phyloP scores from a whole-genome alignment of 2,329 filamentous ascomycete species.

The Fusarium algeriense region DNA sequence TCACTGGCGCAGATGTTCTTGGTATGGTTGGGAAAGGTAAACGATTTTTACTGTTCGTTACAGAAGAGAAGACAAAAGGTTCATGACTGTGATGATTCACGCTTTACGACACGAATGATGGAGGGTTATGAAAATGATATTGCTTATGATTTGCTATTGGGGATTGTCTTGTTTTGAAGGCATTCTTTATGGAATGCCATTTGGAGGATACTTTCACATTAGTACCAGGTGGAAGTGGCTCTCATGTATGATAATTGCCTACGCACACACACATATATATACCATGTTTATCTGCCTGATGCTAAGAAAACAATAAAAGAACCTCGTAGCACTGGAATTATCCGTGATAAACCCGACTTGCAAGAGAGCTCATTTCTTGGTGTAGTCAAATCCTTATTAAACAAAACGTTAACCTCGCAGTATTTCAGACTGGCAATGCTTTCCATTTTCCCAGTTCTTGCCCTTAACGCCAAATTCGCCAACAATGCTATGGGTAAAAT shows the following conservation, averaged over 20 bases:
- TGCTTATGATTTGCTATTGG: conserved; percentile 33
- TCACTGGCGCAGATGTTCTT: conserved; percentile 1
- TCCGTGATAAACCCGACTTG: not conserved
- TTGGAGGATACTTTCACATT: conserved; percentile 35
- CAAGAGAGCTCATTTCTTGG: not conserved
- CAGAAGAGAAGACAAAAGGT: conserved; percentile 31
- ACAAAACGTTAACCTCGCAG: not conserved
- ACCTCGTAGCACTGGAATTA: not conserved
- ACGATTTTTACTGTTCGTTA: not conserved
- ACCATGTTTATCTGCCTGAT: conserved; percentile 24
- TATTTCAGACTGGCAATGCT: conserved; percentile 14
- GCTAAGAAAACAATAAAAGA: conserved; percentile 16
- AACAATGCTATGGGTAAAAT: conserved; percentile 42
- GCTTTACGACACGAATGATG: conserved; percentile 45
- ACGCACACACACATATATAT: conserved; percentile 12
- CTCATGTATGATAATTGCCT: conserved; percentile 37
- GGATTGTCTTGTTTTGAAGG: conserved; percentile 35
- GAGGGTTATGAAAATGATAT: conserved; percentile 28
- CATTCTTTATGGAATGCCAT: conserved; percentile 19
- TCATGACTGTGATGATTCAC: conserved; percentile 45
- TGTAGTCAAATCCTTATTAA: not conserved
- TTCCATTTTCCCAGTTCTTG: conserved; percentile 30
- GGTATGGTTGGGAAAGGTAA: not conserved
- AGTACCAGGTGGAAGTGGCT: conserved; percentile 8
- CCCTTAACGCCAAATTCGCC: conserved; percentile 52